Conservation (phyloP, 2,329 filamentous ascomycete species). For the Penicillium brasilianum region DNA sequence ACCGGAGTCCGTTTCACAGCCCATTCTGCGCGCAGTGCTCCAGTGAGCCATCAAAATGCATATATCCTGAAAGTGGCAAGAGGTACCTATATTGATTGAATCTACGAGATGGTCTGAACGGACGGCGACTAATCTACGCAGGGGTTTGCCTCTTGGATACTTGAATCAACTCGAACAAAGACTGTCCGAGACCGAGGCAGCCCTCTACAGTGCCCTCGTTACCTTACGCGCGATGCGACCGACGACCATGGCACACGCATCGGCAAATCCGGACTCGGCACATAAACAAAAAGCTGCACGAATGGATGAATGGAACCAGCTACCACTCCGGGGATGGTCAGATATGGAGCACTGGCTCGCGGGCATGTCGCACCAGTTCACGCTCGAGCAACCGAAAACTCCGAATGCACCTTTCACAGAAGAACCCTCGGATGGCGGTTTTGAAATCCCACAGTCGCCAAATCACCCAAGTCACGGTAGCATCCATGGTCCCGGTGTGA, state of each 20-base stretch:
- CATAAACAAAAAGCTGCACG: slow-evolving; percentile 26
- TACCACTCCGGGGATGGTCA: slow-evolving; percentile 25
- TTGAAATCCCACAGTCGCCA: slow-evolving; percentile 9
- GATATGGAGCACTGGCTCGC: slow-evolving; percentile 28
- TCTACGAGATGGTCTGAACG: background rate
- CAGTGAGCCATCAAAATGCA: slow-evolving; percentile 24
- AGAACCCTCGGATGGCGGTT: background rate
- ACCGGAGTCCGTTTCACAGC: slow-evolving; percentile 6
- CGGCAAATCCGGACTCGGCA: slow-evolving; percentile 13
- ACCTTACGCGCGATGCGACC: slow-evolving; percentile 22
- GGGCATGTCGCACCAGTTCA: slow-evolving; percentile 25
- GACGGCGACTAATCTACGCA: slow-evolving; percentile 11
- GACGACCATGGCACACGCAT: slow-evolving; percentile 10
- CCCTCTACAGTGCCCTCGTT: slow-evolving; percentile 28
- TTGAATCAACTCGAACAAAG: slow-evolving; percentile 31
- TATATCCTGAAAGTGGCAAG: slow-evolving; percentile 31
- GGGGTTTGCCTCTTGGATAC: slow-evolving; percentile 31
- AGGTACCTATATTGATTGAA: slow-evolving; percentile 13
- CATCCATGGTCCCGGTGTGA: background rate
- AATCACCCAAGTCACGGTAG: background rate
- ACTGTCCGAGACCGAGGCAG: slow-evolving; percentile 30
- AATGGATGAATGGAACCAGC: slow-evolving; percentile 30
- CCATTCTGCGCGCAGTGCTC: slow-evolving; percentile 30
- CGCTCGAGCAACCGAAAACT: slow-evolving; percentile 3
- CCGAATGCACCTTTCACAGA: background rate